These are phyloP conservation scores for Neospora caninum DNA, from an alignment of 169 alveolate genomes.

Conservation along the genomic window DNA sequence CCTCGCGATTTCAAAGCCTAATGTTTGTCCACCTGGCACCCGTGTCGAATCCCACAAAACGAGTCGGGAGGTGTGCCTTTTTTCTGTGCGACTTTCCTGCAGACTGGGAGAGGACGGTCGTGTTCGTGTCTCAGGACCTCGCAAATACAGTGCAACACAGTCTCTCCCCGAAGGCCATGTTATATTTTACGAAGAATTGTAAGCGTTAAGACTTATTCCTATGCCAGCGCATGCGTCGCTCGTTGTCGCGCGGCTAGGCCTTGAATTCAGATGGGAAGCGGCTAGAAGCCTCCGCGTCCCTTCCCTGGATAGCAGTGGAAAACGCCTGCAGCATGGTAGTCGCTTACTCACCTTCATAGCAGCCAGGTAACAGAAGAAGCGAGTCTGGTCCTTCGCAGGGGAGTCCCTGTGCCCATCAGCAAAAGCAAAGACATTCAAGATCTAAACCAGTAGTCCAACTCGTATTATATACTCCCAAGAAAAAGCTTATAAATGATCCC, in stretches of 20 bases:
- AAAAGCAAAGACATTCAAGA: neutral
- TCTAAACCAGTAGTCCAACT: neutral
- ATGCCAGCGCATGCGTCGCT: too few relatives aligned
- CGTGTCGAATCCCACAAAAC: neutral
- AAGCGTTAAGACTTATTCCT: neutral
- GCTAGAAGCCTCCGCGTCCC: too few relatives aligned
- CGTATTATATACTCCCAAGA: neutral
- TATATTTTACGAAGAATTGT: neutral
- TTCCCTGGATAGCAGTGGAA: too few relatives aligned
- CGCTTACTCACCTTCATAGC: too few relatives aligned
- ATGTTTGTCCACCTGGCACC: neutral
- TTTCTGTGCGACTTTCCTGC: neutral
- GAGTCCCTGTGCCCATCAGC: too few relatives aligned
- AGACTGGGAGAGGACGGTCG: conserved; percentile 29
- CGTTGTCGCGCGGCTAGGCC: too few relatives aligned
- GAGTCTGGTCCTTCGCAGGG: too few relatives aligned
- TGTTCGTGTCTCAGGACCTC: conserved; percentile 15
- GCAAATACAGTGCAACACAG: conserved; percentile 24
- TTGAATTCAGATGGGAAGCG: too few relatives aligned
- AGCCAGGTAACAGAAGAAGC: too few relatives aligned
- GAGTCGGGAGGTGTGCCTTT: neutral
- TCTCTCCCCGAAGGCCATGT: conserved; percentile 5
- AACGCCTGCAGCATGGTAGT: too few relatives aligned
- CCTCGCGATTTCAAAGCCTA: too few relatives aligned
- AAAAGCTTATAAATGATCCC: too few relatives aligned